Conservation (phyloP, 108 stramenopile species). For the Fragilariopsis cylindrus region DNA sequence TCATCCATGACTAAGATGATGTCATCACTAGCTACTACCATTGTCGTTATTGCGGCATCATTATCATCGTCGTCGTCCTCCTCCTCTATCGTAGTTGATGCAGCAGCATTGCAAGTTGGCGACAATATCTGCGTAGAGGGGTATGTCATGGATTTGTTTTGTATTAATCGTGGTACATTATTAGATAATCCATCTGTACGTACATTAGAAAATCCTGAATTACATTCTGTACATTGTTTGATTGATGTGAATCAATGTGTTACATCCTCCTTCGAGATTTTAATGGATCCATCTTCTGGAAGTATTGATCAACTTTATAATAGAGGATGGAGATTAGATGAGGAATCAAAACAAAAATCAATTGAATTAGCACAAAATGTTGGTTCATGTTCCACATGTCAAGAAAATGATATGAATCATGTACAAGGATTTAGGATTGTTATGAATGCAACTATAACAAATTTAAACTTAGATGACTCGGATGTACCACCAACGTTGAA, state of each 20-base stretch:
- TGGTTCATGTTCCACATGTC: slow-evolving; percentile 18
- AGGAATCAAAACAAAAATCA: slow-evolving; percentile 10
- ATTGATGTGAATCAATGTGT: slow-evolving; percentile 37
- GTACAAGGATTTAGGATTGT: slow-evolving; percentile 3
- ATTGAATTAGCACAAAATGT: slow-evolving; percentile 12
- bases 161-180: slow-evolving; percentile 33
- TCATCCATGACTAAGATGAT: background rate
- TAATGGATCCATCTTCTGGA: slow-evolving; percentile 18
- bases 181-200: slow-evolving; percentile 29
- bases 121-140: slow-evolving; percentile 33
- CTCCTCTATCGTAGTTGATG: background rate
- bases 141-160: slow-evolving; percentile 42
- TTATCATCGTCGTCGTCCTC: background rate
- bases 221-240: slow-evolving; percentile 50
- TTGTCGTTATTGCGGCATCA: background rate
- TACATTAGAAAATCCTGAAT: slow-evolving; percentile 33
- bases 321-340: slow-evolving; percentile 25
- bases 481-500: slow-evolving; percentile 3
- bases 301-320: background rate
- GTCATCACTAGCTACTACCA: too few relatives aligned
- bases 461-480: background rate
- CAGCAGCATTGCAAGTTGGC: slow-evolving; percentile 13
- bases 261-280: slow-evolving; percentile 33
- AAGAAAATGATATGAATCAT: background rate
- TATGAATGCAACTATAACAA: background rate